Evolutionary conservation across 305 asterid species (phyloP), one percentile per base, ranked within the genome.

Genomic region (Fraxinus ornus): DNA sequence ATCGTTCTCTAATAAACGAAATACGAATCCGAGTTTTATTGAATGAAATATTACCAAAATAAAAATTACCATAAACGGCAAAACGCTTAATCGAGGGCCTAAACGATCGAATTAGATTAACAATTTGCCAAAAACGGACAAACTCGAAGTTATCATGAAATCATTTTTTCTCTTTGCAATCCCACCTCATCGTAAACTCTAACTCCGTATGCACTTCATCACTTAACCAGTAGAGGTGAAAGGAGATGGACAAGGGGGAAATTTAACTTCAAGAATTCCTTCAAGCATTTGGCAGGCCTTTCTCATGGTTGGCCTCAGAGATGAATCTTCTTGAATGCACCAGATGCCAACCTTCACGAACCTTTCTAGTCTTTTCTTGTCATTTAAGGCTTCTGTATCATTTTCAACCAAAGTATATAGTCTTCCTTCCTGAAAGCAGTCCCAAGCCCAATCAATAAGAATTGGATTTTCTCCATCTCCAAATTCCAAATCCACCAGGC

Each of bases 251-350:
- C 72, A 76, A 2, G 89, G 84, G 1, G 92, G 94, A 1, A 7
- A 33, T 1, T 57, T 10, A 36, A 90, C 89, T 49, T 84, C 79
- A 13, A 89, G 78, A 24, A 75, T 8, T 47, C 94, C 94, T 81
- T 89, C 89, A 8, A 89, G 90, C 94, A 90, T 88, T 41, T 83
- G 92, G 36, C 74, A 26, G 0, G 47, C 91, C 22, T 35, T 83
- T 71, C 83, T 83, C 91, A 90, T 90, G 3, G 83, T 87, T 3
- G 93, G 93, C 88, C 93, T 89, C 36, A 49, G 1, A 5, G 75
- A 33, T 1, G 88, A 66, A 70, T 89, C 88, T 41, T 90, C 92
- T 19, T 88, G 89, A 55, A 90, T 78, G 79, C 93, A 90, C 93
- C 91, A 90, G 2, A 90, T 49, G n/a, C 87, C 92, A 8, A 86